A percentile compares a stretch with the other conserved stretches of the same genome.
These are phyloP conservation scores for Pleurostoma richardsiae DNA, from an alignment of 2,329 filamentous ascomycete species.

Conservation along the genomic window DNA sequence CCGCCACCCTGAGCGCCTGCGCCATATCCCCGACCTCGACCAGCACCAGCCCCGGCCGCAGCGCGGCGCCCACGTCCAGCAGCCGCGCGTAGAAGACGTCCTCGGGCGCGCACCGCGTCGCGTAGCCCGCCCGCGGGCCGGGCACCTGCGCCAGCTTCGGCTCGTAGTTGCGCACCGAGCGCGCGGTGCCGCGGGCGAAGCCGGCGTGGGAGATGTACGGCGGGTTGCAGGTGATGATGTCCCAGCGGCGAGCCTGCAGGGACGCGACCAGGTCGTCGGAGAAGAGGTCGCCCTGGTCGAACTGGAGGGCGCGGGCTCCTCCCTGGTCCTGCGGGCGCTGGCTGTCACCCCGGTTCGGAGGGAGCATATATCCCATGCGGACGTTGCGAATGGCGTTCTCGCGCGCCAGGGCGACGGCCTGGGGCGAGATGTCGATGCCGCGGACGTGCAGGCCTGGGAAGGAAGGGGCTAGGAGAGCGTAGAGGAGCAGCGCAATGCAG, in stretches of 20 bases:
- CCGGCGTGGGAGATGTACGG: slow-evolving; percentile 74
- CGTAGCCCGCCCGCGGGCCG: slow-evolving; percentile 3
- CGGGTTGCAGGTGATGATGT: slow-evolving; percentile 82
- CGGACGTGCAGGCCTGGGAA: slow-evolving; percentile 42
- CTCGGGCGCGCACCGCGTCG: slow-evolving; percentile 20
- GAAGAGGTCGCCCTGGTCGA: slow-evolving; percentile 36
- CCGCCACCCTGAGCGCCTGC: slow-evolving; percentile 62
- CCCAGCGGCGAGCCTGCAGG: slow-evolving; percentile 23
- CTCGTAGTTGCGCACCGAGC: slow-evolving; percentile 78
- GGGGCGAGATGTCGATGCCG: slow-evolving; percentile 68
- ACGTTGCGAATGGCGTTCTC: slow-evolving; percentile 57
- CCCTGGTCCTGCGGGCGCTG: slow-evolving; percentile 11
- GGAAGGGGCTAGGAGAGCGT: slow-evolving; percentile 43
- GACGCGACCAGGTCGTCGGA: slow-evolving; percentile 17
- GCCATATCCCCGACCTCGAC: slow-evolving; percentile 67
- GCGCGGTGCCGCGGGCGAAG: slow-evolving; percentile 58
- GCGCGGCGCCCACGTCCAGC: slow-evolving; percentile 43
- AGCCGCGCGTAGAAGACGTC: slow-evolving; percentile 66
- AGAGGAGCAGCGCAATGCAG: slow-evolving; percentile 77
- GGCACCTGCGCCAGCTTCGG: slow-evolving; percentile 74
- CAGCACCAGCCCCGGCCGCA: slow-evolving; percentile 51
- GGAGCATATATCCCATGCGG: slow-evolving; percentile 7
- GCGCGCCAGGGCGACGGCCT: slow-evolving; percentile 60
- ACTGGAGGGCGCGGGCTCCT: slow-evolving; percentile 3
- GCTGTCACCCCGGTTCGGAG: slow-evolving; percentile 11